Conservation (phyloP, 2,329 filamentous ascomycete species). For the Epichloe amarillans region DNA sequence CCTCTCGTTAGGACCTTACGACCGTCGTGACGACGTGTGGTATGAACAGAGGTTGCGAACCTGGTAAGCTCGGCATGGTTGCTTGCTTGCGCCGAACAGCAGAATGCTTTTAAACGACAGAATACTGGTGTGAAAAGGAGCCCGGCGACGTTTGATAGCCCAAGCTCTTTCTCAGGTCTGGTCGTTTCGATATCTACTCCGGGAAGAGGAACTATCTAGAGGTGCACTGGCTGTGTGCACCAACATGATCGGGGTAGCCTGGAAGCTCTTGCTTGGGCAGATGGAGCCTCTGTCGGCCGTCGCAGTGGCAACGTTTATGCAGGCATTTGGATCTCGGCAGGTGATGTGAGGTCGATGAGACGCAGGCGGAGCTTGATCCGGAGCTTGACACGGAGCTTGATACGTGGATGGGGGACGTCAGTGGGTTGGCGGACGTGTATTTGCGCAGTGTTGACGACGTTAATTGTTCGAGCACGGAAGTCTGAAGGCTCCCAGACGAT, state of each 20-base stretch:
- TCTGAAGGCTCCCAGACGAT: too few relatives aligned
- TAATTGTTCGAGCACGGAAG: not conserved
- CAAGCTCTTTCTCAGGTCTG: slow-evolving; percentile 3
- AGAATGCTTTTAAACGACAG: not conserved
- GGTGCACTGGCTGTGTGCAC: slow-evolving; percentile 21
- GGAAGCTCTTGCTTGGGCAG: slow-evolving; percentile 9
- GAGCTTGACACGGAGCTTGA: not conserved
- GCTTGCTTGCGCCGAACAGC: not conserved
- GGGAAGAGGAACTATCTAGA: slow-evolving; percentile 22
- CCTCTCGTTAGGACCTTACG: not conserved
- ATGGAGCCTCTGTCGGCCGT: slow-evolving; percentile 6
- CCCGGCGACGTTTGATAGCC: not conserved
- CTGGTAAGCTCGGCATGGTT: slow-evolving; percentile 44
- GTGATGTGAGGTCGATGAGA: not conserved
- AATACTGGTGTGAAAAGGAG: too few relatives aligned
- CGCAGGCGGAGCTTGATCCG: not conserved
- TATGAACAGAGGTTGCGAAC: slow-evolving; percentile 23
- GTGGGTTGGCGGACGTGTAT: not conserved
- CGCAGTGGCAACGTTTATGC: slow-evolving; percentile 1
- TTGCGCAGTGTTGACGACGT: not conserved
- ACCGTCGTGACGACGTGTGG: not conserved
- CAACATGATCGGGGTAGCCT: slow-evolving; percentile 30
- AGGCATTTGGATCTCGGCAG: not conserved
- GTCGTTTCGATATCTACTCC: slow-evolving; percentile 20
- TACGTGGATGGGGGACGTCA: not conserved